Evolutionary conservation across 2,329 filamentous ascomycete genomes (phyloP).

Genomic region (Ophiostoma triangulosporum): DNA sequence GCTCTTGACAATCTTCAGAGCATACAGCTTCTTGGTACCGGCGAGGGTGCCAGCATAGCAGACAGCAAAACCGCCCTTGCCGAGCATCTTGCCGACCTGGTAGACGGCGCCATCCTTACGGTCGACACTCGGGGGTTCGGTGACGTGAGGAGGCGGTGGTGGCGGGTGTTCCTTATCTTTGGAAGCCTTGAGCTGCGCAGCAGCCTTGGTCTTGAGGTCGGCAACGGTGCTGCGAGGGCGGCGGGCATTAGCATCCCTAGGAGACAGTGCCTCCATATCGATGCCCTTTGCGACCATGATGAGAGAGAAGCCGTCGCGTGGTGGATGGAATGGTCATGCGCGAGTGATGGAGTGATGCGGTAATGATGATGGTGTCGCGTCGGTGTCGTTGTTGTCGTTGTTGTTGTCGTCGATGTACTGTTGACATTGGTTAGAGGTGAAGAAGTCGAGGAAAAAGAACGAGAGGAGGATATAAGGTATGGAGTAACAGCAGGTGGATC

Average conservation of each 20-base stretch:
- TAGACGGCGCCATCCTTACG: conserved; percentile 58
- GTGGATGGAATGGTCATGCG: neutral
- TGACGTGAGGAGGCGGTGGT: conserved; percentile 45
- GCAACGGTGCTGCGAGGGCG: conserved; percentile 30
- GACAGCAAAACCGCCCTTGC: conserved; percentile 72
- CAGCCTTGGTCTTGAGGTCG: conserved; percentile 39
- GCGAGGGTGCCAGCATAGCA: conserved; percentile 61
- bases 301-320: neutral
- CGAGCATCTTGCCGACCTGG: conserved; percentile 59
- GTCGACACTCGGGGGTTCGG: conserved; percentile 53
- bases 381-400: neutral
- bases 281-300: conserved; percentile 35
- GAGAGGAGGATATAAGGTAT: neutral
- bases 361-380: neutral
- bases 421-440: neutral
- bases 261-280: conserved; percentile 51
- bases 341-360: neutral
- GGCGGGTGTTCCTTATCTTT: conserved; percentile 55
- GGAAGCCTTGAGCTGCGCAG: conserved; percentile 38
- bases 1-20: conserved; percentile 72
- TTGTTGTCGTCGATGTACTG: neutral
- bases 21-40: conserved; percentile 53
- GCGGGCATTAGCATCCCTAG: conserved; percentile 50
- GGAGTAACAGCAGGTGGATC: neutral
- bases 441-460: neutral